Conservation (phyloP, 129 eudicot species). For the Apium graveolens region DNA sequence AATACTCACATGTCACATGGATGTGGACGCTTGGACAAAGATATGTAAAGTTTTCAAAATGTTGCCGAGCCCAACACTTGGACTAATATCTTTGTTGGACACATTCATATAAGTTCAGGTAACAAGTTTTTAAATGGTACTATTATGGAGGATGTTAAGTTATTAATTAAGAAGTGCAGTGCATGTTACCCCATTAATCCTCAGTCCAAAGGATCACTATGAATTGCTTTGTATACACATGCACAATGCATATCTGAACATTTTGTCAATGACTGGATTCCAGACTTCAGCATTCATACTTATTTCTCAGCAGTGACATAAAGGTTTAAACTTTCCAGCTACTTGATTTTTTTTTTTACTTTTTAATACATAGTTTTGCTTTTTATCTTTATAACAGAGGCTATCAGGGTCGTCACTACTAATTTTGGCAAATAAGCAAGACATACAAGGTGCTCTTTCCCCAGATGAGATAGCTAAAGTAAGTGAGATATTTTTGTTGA, state of each 20-base stretch:
- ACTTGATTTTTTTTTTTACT: not conserved
- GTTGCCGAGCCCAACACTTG: too few relatives aligned
- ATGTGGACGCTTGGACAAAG: too few relatives aligned
- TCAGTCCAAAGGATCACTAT: not conserved
- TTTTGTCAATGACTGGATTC: not conserved
- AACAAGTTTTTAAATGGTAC: not conserved
- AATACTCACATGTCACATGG: too few relatives aligned
- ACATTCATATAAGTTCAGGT: too few relatives aligned
- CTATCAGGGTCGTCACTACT: constrained; percentile 88
- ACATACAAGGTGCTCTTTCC: constrained; percentile 86
- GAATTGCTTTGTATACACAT: not conserved
- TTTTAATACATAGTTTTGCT: not conserved
- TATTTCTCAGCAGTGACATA: not conserved
- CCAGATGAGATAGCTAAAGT: constrained; percentile 91
- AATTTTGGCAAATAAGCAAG: constrained; percentile 94
- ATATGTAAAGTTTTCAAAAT: too few relatives aligned
- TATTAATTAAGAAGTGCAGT: not conserved
- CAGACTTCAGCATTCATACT: not conserved
- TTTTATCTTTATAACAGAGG: constrained; percentile 38
- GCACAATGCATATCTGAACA: not conserved
- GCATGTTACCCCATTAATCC: not conserved
- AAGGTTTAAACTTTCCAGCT: not conserved
- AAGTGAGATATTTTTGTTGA: constrained; percentile 11
- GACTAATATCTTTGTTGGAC: too few relatives aligned
- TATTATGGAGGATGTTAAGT: not conserved